A percentile compares a stretch with the other conserved stretches of the same genome.
Evolutionary conservation across 176 grass and related monocot genomes (phyloP).

Genomic region (Oryza meyeriana): DNA sequence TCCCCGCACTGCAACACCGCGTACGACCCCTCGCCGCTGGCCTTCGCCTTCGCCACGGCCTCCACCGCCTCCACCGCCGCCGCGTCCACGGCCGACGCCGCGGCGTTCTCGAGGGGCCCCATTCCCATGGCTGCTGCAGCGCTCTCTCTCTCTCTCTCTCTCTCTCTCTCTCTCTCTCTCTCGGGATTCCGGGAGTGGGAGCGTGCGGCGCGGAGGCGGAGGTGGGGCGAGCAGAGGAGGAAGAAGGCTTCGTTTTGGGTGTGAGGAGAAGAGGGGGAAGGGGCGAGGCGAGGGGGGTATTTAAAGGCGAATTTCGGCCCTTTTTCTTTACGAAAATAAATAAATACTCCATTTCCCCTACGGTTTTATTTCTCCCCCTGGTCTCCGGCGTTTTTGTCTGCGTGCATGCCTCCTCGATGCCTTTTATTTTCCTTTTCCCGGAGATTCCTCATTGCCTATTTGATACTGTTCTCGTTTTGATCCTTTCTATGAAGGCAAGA

Average conservation of each 20-base stretch:
- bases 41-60: background rate
- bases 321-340: background rate
- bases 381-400: background rate
- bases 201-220: background rate
- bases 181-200: slow-evolving; percentile 11
- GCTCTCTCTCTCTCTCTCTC: too few species aligned
- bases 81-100: background rate
- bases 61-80: background rate
- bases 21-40: slow-evolving; percentile 9
- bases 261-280: background rate
- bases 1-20: slow-evolving; percentile 84
- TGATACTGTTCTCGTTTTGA: background rate
- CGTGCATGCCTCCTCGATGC: background rate
- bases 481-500: background rate
- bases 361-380: background rate
- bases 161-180: too few species aligned
- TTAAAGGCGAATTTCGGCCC: background rate
- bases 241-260: background rate
- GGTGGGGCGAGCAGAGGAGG: background rate
- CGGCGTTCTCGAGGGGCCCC: slow-evolving; percentile 26
- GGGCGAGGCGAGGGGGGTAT: background rate
- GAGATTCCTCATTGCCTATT: background rate
- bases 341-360: background rate
- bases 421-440: too few species aligned
- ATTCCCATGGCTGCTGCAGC: slow-evolving; percentile 45